Conservation (phyloP, 768 basidiomycete species). For the Pisolithus sp. region DNA sequence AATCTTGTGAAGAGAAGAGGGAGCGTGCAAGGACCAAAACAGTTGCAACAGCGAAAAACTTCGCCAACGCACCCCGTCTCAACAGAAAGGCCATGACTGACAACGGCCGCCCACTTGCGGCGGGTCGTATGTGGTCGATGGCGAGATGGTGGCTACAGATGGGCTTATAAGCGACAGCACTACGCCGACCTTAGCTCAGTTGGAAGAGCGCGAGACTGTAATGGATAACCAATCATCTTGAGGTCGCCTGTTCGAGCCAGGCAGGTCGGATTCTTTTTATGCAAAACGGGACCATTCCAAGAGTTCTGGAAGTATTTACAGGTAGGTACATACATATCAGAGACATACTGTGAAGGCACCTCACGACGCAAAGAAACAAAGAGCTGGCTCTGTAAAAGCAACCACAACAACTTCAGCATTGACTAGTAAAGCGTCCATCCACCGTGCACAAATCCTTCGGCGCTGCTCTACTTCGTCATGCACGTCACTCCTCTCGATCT, state of each 20-base stretch:
- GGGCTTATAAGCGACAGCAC: too few relatives aligned
- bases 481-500: conserved; percentile 11
- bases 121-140: background rate
- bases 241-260: conserved; percentile 61
- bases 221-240: conserved; percentile 36
- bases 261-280: conserved; percentile 39
- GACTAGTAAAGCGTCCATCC: too few relatives aligned
- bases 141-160: too few relatives aligned
- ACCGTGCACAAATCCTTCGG: background rate
- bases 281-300: background rate
- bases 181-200: conserved; percentile 44
- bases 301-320: too few relatives aligned
- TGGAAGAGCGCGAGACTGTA: conserved; percentile 49
- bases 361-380: too few relatives aligned
- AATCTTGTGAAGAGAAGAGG: conserved; percentile 14
- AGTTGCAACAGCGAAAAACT: conserved; percentile 9
- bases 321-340: too few relatives aligned
- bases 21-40: conserved; percentile 17
- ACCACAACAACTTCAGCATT: too few relatives aligned
- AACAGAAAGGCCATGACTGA: conserved; percentile 23
- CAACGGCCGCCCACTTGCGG: background rate
- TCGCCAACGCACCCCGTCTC: conserved; percentile 24
- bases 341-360: too few relatives aligned
- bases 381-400: too few relatives aligned
- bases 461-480: background rate